A percentile compares a stretch with the other conserved stretches of the same genome.
Evolutionary conservation across 108 stramenopile species (phyloP).

Genomic region (Bacterosira constricta): DNA sequence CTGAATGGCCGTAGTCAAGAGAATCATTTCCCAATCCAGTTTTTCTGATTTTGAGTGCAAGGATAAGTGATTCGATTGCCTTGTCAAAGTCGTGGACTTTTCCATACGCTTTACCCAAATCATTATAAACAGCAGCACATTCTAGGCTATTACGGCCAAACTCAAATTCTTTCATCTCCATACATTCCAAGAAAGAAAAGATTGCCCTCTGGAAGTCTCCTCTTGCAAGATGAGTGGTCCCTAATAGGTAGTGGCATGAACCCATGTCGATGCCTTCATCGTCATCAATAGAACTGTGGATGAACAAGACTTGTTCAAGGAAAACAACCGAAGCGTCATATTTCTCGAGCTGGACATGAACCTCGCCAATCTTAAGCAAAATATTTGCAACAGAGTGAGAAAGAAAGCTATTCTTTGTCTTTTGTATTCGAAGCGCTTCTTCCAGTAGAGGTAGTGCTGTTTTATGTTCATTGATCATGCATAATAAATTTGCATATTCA

Average conservation of each 20-base stretch:
- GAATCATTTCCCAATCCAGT: slow-evolving; percentile 50
- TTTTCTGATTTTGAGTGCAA: slow-evolving; percentile 55
- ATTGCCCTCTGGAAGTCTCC: slow-evolving; percentile 31
- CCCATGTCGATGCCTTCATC: slow-evolving; percentile 28
- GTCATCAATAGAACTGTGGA: slow-evolving; percentile 13
- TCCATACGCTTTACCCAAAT: slow-evolving; percentile 46
- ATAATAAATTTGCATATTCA: slow-evolving; percentile 39
- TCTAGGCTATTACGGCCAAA: slow-evolving; percentile 41
- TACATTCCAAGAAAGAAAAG: slow-evolving; percentile 16
- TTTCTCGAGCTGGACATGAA: slow-evolving; percentile 14
- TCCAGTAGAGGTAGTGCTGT: slow-evolving; percentile 45
- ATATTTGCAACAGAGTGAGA: slow-evolving; percentile 35
- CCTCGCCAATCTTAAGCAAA: slow-evolving; percentile 34
- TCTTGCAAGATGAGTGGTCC: slow-evolving; percentile 42
- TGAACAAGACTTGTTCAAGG: slow-evolving; percentile 47
- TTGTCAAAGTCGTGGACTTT: slow-evolving; percentile 38
- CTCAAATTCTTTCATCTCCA: slow-evolving; percentile 22
- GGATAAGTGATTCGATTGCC: slow-evolving; percentile 52
- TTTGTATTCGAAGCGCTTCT: slow-evolving; percentile 42
- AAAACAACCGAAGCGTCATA: slow-evolving; percentile 45
- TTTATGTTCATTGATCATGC: slow-evolving; percentile 15
- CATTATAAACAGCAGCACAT: slow-evolving; percentile 40
- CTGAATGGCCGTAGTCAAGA: slow-evolving; percentile 44
- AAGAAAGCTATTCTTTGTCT: slow-evolving; percentile 31
- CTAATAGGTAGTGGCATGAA: slow-evolving; percentile 33